Conservation (phyloP, 2,329 filamentous ascomycete species). For the Metarhizium anisopliae region DNA sequence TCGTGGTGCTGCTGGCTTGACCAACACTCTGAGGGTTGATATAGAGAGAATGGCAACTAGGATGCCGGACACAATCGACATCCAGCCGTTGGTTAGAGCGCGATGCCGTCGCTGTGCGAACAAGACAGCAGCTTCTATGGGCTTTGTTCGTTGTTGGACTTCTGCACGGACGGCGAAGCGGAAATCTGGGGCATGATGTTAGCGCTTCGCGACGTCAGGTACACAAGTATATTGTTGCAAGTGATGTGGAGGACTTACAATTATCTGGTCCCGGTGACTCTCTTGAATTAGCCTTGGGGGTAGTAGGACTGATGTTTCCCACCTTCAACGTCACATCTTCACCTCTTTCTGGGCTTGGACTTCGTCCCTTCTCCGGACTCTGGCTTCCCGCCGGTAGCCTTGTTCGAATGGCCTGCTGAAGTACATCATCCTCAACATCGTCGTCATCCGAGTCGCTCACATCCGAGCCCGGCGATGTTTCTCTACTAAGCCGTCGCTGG, state of each 20-base stretch:
- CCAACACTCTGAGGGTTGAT: constrained; percentile 54
- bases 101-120: constrained; percentile 53
- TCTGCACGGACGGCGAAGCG: constrained; percentile 82
- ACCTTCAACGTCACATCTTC: constrained; percentile 31
- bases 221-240: not conserved
- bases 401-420: constrained; percentile 45
- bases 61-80: constrained; percentile 54
- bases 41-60: constrained; percentile 56
- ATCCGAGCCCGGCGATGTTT: constrained; percentile 19
- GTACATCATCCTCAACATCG: constrained; percentile 31
- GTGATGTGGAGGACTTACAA: constrained; percentile 29
- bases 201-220: not conserved
- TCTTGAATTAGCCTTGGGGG: constrained; percentile 10
- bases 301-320: constrained; percentile 19
- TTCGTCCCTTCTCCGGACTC: constrained; percentile 43
- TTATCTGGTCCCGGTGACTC: constrained; percentile 32
- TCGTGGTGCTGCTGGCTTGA: constrained; percentile 51
- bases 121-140: constrained; percentile 64
- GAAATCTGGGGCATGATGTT: constrained; percentile 53
- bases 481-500: constrained; percentile 5
- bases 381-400: constrained; percentile 45
- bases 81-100: constrained; percentile 58
- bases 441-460: constrained; percentile 19
- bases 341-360: constrained; percentile 36
- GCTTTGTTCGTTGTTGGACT: constrained; percentile 78